These are phyloP conservation scores for Penicillium hordei DNA, from an alignment of 2,329 filamentous ascomycete genomes.

Conservation along the genomic window DNA sequence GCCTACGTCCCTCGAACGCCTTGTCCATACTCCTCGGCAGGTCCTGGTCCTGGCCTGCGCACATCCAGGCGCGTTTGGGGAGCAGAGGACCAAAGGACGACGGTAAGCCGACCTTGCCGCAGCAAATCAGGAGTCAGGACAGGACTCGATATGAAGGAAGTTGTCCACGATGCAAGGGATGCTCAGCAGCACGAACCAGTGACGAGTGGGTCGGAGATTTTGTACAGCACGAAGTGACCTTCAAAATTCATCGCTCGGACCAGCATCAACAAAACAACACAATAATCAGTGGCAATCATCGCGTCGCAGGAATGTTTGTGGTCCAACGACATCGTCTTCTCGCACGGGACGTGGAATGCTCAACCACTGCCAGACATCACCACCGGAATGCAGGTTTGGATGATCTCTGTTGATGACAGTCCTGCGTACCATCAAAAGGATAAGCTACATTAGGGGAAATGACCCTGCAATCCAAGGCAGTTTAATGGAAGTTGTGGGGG, in stretches of 20 bases:
- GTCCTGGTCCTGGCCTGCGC: constrained; percentile 32
- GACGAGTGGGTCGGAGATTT: constrained; percentile 39
- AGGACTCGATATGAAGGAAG: constrained; percentile 35
- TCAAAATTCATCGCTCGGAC: constrained; percentile 17
- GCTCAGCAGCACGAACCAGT: constrained; percentile 37
- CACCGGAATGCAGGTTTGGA: constrained; percentile 35
- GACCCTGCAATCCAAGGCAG: constrained; percentile 13
- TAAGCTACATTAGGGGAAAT: constrained; percentile 19
- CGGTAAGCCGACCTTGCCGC: constrained; percentile 34
- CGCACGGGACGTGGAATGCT: constrained; percentile 33
- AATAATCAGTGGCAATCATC: constrained; percentile 33
- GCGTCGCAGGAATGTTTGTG: constrained; percentile 34
- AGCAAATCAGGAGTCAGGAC: constrained; percentile 41
- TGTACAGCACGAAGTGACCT: constrained; percentile 27
- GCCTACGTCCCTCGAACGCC: constrained; percentile 38
- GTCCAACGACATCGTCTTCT: constrained; percentile 26
- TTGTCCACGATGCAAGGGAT: constrained; percentile 38
- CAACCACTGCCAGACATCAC: constrained; percentile 26
- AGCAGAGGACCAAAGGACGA: constrained; percentile 31
- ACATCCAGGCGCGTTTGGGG: constrained; percentile 32
- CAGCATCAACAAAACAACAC: constrained; percentile 27
- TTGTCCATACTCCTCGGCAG: constrained; percentile 34
- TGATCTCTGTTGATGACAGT: constrained; percentile 10
- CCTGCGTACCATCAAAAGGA: constrained; percentile 19
- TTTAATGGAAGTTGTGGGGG: constrained; percentile 15